A percentile compares a stretch with the other conserved stretches of the same genome.
phyloP scores from a whole-genome alignment of 1,284 basidiomycete genomes.

The Puccinia triticina region DNA sequence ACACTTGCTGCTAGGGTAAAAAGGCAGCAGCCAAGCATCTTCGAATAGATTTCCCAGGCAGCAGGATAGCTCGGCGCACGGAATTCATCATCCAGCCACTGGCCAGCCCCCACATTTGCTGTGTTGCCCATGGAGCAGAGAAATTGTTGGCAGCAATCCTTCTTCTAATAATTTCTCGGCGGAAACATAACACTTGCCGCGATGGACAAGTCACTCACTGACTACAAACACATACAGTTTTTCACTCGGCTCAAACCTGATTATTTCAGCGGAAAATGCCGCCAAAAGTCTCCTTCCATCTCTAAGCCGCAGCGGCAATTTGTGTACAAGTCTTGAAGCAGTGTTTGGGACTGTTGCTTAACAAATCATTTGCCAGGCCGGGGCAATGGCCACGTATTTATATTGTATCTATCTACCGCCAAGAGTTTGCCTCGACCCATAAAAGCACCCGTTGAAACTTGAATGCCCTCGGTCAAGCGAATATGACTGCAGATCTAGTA shows the following conservation, averaged over 20 bases:
- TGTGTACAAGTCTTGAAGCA: slow-evolving; percentile 18
- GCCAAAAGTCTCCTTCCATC: neutral
- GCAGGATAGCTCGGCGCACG: too few species aligned
- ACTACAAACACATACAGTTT: neutral
- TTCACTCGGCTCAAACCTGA: neutral
- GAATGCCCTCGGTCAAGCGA: neutral
- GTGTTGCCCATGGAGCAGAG: too few species aligned
- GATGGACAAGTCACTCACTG: too few species aligned
- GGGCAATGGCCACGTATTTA: neutral
- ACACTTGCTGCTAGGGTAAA: too few species aligned
- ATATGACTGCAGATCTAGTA: neutral
- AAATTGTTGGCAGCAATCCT: too few species aligned
- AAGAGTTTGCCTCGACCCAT: neutral
- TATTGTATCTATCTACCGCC: neutral
- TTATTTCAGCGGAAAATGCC: neutral
- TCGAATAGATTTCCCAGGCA: too few species aligned
- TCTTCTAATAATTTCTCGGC: too few species aligned
- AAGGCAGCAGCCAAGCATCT: too few species aligned
- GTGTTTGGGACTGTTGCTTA: neutral
- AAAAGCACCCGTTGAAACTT: neutral
- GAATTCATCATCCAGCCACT: too few species aligned
- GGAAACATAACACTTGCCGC: too few species aligned
- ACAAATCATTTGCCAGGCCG: neutral
- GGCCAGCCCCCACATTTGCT: too few species aligned
- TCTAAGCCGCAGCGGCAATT: too few species aligned